These are phyloP conservation scores for Lepiota subincarnata DNA, from an alignment of 768 basidiomycete species.

Conservation along the genomic window DNA sequence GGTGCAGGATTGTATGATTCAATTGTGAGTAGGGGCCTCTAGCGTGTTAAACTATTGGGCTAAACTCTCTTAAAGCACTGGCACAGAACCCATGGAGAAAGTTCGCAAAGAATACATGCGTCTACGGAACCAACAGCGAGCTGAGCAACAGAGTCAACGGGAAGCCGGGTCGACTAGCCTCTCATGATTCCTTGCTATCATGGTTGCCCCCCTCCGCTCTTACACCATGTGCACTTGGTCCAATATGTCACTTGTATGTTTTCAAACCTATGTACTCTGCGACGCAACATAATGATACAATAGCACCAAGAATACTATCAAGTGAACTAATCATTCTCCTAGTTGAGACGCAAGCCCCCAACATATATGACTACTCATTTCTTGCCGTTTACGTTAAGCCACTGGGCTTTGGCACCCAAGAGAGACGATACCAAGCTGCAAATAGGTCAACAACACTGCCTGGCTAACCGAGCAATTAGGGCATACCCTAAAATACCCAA, in stretches of 20 bases:
- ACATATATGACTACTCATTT: slow-evolving; percentile 21
- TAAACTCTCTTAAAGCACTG: slow-evolving; percentile 46
- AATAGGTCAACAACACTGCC: background rate
- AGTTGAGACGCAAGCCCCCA: background rate
- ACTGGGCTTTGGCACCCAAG: slow-evolving; percentile 65
- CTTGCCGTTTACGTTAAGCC: slow-evolving; percentile 49
- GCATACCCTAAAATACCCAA: slow-evolving; percentile 81
- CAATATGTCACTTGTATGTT: slow-evolving; percentile 3
- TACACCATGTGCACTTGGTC: background rate
- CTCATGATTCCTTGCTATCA: background rate
- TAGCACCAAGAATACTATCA: background rate
- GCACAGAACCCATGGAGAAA: slow-evolving; percentile 67
- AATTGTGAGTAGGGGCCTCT: slow-evolving; percentile 54
- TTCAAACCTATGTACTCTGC: slow-evolving; percentile 4
- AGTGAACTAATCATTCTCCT: background rate
- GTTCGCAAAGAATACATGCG: slow-evolving; percentile 73
- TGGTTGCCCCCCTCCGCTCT: background rate
- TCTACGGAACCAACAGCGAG: slow-evolving; percentile 44
- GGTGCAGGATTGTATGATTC: slow-evolving; percentile 75
- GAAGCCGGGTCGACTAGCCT: background rate
- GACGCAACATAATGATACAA: background rate
- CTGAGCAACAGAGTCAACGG: slow-evolving; percentile 14
- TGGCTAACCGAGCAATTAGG: background rate
- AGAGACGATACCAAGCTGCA: slow-evolving; percentile 65
- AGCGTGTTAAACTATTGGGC: background rate